A percentile compares a stretch with the other conserved stretches of the same genome.
Evolutionary conservation across 257 asterid species (phyloP).

Genomic region (Fraxinus americana): DNA sequence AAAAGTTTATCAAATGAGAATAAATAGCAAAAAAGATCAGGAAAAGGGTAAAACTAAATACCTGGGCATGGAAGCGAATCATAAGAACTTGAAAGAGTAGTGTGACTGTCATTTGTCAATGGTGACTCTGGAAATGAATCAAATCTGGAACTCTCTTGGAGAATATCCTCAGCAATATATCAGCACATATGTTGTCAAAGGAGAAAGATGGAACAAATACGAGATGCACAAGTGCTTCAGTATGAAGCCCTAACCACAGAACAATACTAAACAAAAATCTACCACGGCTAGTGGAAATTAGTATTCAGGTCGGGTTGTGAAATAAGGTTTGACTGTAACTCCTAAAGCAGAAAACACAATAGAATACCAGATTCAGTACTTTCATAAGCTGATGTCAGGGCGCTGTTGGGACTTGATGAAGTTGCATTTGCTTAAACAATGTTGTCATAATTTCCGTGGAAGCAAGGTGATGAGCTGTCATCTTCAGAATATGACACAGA

Average conservation of each 20-base stretch:
- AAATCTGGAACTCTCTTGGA: slow-evolving; percentile 58
- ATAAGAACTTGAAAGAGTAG: slow-evolving; percentile 41
- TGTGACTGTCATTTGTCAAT: slow-evolving; percentile 45
- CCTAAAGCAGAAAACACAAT: slow-evolving; percentile 5
- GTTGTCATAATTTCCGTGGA: slow-evolving; percentile 39
- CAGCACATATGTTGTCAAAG: slow-evolving; percentile 20
- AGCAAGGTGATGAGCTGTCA: slow-evolving; percentile 59
- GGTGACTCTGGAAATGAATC: slow-evolving; percentile 59
- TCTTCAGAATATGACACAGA: slow-evolving; percentile 53
- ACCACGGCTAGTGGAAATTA: background rate
- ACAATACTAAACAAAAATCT: background rate
- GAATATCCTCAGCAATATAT: slow-evolving; percentile 41
- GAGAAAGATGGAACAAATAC: slow-evolving; percentile 21
- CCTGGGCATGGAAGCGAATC: slow-evolving; percentile 53
- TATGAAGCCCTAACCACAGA: background rate
- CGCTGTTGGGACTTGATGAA: slow-evolving; percentile 82
- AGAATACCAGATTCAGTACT: slow-evolving; percentile 79
- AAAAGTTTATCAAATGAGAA: slow-evolving; percentile 9
- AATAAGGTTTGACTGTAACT: background rate
- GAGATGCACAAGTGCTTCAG: no score
- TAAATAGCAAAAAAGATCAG: slow-evolving; percentile 20
- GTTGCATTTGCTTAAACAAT: slow-evolving; percentile 39
- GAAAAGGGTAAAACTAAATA: slow-evolving; percentile 29
- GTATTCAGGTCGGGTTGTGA: background rate
- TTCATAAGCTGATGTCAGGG: slow-evolving; percentile 77